Evolutionary conservation across 1,284 basidiomycete species (phyloP).

Genomic region (Taiwanofungus camphoratus): DNA sequence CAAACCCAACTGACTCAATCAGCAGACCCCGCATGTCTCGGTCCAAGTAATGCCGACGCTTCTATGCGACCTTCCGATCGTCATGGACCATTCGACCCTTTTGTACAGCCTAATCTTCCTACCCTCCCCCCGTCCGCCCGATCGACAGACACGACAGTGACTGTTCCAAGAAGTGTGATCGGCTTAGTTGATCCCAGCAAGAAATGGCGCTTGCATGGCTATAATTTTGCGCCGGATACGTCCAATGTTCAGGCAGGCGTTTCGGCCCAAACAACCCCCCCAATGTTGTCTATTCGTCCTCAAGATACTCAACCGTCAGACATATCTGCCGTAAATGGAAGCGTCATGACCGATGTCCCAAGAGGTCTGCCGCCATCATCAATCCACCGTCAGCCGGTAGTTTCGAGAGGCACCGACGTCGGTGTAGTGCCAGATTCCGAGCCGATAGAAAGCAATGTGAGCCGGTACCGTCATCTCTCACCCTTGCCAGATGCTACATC

Average conservation of each 20-base stretch:
- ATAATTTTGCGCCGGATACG: background rate
- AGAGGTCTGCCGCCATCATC: background rate
- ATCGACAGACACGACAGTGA: constrained; percentile 5
- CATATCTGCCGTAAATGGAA: constrained; percentile 11
- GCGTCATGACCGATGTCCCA: constrained; percentile 2
- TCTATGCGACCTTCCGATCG: background rate
- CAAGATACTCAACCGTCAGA: constrained; percentile 19
- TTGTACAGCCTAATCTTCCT: constrained; percentile 9
- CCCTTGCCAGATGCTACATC: background rate
- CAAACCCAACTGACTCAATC: background rate
- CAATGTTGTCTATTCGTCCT: background rate
- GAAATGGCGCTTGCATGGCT: background rate
- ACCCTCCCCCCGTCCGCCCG: constrained; percentile 9
- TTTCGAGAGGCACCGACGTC: constrained; percentile 11
- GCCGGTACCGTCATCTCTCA: constrained; percentile 1
- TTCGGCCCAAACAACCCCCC: background rate
- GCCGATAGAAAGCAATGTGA: constrained; percentile 9
- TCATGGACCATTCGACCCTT: background rate
- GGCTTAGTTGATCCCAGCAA: constrained; percentile 4
- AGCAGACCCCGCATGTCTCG: background rate
- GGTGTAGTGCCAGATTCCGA: constrained; percentile 28
- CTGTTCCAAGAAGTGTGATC: background rate
- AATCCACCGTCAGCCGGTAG: constrained; percentile 7
- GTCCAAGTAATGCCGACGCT: background rate
- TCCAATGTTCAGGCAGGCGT: background rate